These are phyloP conservation scores for Tubosaeta sp. DNA, from an alignment of 768 basidiomycete genomes.

Conservation along the genomic window DNA sequence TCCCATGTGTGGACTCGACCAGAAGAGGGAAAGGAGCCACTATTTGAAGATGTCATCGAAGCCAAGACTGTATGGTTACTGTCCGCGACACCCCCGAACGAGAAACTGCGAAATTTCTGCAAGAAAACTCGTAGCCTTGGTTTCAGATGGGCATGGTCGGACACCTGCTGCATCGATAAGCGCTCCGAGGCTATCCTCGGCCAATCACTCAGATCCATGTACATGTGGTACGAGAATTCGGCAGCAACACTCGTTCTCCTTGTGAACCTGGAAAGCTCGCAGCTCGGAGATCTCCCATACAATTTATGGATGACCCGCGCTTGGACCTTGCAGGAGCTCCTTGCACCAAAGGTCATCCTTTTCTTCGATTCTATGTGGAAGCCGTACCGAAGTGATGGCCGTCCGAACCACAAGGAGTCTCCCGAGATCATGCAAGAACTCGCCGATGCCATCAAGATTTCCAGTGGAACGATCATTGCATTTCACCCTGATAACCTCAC, in stretches of 20 bases:
- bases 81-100: background rate
- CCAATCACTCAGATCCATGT: constrained; percentile 12
- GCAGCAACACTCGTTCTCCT: constrained; percentile 5
- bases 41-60: constrained; percentile 5
- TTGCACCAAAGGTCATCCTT: constrained; percentile 5
- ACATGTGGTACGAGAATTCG: constrained; percentile 10
- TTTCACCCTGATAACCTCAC: constrained; percentile 8
- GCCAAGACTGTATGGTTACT: constrained; percentile 5
- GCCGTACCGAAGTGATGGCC: constrained; percentile 5
- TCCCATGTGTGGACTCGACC: constrained; percentile 11
- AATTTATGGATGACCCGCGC: constrained; percentile 11
- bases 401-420: constrained; percentile 8
- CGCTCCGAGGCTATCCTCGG: background rate
- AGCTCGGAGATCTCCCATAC: background rate
- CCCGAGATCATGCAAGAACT: constrained; percentile 10
- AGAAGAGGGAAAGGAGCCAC: constrained; percentile 3
- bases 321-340: constrained; percentile 18
- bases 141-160: constrained; percentile 14
- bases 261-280: background rate
- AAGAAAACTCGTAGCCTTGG: constrained; percentile 1
- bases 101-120: constrained; percentile 10
- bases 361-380: constrained; percentile 10
- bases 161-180: constrained; percentile 11
- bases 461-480: background rate
- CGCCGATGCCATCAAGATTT: constrained; percentile 1